Conservation (phyloP, 2,329 filamentous ascomycete genomes). For the Pseudocercospora cruenta region DNA sequence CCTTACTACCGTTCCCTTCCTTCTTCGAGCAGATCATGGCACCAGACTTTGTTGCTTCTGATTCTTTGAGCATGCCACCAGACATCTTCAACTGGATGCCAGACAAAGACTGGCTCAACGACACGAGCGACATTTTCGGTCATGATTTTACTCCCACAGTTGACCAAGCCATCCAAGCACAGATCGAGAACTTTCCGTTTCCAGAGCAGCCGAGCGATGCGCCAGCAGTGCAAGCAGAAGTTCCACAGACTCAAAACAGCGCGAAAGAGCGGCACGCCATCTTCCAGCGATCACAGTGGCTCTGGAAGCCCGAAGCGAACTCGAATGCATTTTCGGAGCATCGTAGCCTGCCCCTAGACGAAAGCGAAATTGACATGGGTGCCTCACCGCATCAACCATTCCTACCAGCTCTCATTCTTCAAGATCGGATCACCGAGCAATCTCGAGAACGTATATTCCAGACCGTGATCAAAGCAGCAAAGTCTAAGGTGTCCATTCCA, state of each 20-base stretch:
- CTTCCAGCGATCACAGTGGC: conserved; percentile 28
- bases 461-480: conserved; percentile 37
- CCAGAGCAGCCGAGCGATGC: not conserved
- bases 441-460: conserved; percentile 39
- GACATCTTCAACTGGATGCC: conserved; percentile 25
- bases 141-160: conserved; percentile 27
- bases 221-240: not conserved
- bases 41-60: conserved; percentile 19
- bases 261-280: conserved; percentile 21
- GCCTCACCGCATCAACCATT: conserved; percentile 37
- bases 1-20: conserved; percentile 17
- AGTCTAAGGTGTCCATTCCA: conserved; percentile 34
- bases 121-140: conserved; percentile 23
- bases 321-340: conserved; percentile 39
- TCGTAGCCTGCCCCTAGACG: conserved; percentile 33
- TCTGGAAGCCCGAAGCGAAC: conserved; percentile 37
- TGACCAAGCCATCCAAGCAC: conserved; percentile 20
- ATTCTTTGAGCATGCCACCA: conserved; percentile 17
- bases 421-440: conserved; percentile 28
- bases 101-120: conserved; percentile 24
- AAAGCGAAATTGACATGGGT: conserved; percentile 35
- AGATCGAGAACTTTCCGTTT: not conserved
- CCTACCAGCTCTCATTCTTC: conserved; percentile 32
- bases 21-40: conserved; percentile 33
- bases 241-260: not conserved